Base-by-base conservation (phyloP, 805 yeast genomes). In the Pichia eremophila region DNA sequence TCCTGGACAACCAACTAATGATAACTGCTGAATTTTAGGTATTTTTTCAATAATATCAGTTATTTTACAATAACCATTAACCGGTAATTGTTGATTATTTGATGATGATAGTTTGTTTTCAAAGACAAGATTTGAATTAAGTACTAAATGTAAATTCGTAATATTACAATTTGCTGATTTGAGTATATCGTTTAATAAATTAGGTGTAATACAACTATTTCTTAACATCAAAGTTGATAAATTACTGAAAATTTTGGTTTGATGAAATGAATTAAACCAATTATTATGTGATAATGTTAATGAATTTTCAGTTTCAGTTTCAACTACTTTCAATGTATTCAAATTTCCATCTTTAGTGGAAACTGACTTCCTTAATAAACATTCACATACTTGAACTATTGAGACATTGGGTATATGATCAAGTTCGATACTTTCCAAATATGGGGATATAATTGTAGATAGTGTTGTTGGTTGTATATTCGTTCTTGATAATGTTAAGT, bases 191-290 rank as follows among this genome's bases (percentile, higher is more conserved):
- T 38, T 37, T n/a, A 46, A 18, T 19, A 42, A 19, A 2, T 17
- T 9, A 8, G 49, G 46, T 11, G 36, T 34, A 6, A 46, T 27
- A 11, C 46, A 34, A 40, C 49, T 46, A 40, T 46, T 43, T 34
- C 46, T 15, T 29, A 46, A 27, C 40, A 43, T 43, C 27, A 46
- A 43, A 4, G 25, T 37, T 14, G 34, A 27, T 3, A 46, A 31
- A 25, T 46, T 46, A 9, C n/a, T 8, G 9, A 42, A 42, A 17
- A 46, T 8, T 28, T 29, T 41, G 3, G 43, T 31, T 19, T 31
- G 18, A 10, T 29, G 8, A n/a, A 42, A 39, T 10, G 19, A 31
- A 27, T 42, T 35, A 15, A 19, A 35, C 49, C 49, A 46, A 22
- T 42, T 38, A 7, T 40, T 29, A 31, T 41, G 36, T 10, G 39